Percentiles rank a stretch among this genome's conserved stretches.
phyloP scores from a whole-genome alignment of 768 basidiomycete genomes.

The Amylocystis lapponica region DNA sequence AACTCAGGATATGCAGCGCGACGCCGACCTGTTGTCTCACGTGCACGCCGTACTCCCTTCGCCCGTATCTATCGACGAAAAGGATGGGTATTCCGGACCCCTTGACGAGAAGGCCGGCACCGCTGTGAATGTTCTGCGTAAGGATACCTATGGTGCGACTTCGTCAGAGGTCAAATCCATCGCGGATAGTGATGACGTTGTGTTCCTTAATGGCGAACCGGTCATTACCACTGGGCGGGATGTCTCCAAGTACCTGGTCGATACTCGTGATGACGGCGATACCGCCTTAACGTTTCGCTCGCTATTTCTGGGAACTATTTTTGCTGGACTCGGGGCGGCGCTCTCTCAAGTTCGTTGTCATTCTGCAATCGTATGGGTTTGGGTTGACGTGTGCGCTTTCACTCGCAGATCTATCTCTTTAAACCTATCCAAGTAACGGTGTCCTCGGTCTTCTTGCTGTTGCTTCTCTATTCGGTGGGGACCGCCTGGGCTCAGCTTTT shows the following conservation, averaged over 20 bases:
- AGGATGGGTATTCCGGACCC: neutral
- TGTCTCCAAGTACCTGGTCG: conserved; percentile 50
- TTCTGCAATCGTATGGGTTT: neutral
- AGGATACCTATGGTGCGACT: neutral
- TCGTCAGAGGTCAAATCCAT: neutral
- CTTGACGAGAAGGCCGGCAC: neutral
- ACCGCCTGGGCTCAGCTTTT: conserved; percentile 44
- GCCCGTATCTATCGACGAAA: neutral
- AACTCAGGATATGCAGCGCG: too few species aligned
- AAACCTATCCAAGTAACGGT: conserved; percentile 50
- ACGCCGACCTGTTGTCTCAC: neutral
- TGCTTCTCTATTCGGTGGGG: conserved; percentile 48
- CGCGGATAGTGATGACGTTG: conserved; percentile 8
- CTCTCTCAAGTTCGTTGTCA: conserved; percentile 40
- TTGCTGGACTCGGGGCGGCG: conserved; percentile 55
- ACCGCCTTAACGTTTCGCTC: conserved; percentile 52
- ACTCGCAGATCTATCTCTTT: conserved; percentile 47
- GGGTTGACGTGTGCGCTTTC: neutral
- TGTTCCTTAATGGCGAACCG: conserved; percentile 21
- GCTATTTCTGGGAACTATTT: conserved; percentile 46
- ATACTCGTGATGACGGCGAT: conserved; percentile 53
- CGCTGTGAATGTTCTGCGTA: neutral
- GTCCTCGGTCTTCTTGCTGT: conserved; percentile 51
- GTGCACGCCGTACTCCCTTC: neutral
- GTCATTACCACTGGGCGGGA: conserved; percentile 35